Evolutionary conservation across 371 early-diverging fungal genomes (phyloP), one percentile per base, ranked within the genome.

Genomic region (Mucor circinelloides): DNA sequence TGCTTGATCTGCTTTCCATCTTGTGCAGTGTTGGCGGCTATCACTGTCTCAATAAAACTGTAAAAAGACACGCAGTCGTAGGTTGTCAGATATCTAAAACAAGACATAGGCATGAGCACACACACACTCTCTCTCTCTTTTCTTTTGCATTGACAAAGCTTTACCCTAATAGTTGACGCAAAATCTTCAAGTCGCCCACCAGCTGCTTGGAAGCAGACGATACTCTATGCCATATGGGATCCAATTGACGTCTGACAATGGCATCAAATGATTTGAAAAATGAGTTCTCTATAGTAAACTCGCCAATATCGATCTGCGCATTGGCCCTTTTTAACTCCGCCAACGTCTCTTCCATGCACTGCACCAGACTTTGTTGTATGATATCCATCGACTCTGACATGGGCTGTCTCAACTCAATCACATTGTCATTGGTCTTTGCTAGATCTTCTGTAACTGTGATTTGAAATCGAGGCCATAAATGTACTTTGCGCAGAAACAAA

Each of bases 381-480:
- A 85, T 81, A 52, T 87, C 82, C 96, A 97, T 95, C 0, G 81
- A 64, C 23, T 86, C 75, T 0, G 97, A 90, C 82, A 96, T 85
- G 6, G 94, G 90, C 66, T 95, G 92, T 3, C 91, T 78, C 40
- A 95, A 69, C 73, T 98, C 98, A 2, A 92, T 81, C 0, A 96
- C 90, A 46, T 91, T 85, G 0, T 84, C 79, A 6, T 76, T 68
- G 2, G 85, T 77, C 1, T 73, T 46, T 13, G 89, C 84, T 48
- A 97, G 65, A 27, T 86, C 82, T 6, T 88, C 85, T 5, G 87
- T 75, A 0, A 96, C 89, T 0, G 69, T 69, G 1, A 93, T 75
- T 58, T 96, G 95, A 70, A 94, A 95, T 86, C 94, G 67, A 44
- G 99, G 99, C 96, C 96, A 98, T 27, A 98, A 71, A 60, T 91